Evolutionary conservation across 2,329 filamentous ascomycete species (phyloP), one percentile per base, ranked within the genome.

Genomic region (Rutstroemia sp.): DNA sequence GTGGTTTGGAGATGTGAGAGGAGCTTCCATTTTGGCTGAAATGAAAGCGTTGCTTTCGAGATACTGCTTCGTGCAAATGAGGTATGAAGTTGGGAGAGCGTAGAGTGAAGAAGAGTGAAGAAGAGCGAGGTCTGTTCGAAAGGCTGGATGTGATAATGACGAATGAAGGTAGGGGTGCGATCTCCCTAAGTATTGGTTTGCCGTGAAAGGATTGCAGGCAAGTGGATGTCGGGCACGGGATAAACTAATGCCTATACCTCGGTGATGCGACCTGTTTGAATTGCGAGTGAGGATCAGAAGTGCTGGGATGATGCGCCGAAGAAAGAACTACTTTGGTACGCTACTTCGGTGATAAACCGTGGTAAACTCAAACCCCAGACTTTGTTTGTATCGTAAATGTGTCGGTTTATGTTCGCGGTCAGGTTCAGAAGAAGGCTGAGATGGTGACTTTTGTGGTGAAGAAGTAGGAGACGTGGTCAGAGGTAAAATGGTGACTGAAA

Each of bases 1-100:
- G 51, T 50, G 49, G 78, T 27, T 38, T 25, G 55, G 49, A 3
- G 55, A 54, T 7, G 55, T 40, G 19, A 53, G 55, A 16, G 50
- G 55, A 8, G 44, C 55, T 25, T 49, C 45, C 52, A 55, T 55
- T 50, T 55, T 55, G 27, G 36, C 45, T 34, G 34, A 25, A 42
- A 10, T n/a, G 39, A 19, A 42, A 34, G 30, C 10, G 30, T 34
- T 14, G 12, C 12, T 34, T 34, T 4, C 12, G 30, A 34, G 30
- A 34, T 34, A 12, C 10, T 12, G 12, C 30, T 10, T 34, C 30
- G 30, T 34, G 9, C 30, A 34, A 42, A 14, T 42, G 39, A 42
- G 39, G 39, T 10, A 34, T 42, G 39, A 1, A 17, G 5, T 16
- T 5, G 6, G 38, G 39, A 17, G 39, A 19, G 17, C 17, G 39